These are phyloP conservation scores for Eragrostis curvula DNA, from an alignment of 176 grass and related monocot genomes.

Conservation along the genomic window DNA sequence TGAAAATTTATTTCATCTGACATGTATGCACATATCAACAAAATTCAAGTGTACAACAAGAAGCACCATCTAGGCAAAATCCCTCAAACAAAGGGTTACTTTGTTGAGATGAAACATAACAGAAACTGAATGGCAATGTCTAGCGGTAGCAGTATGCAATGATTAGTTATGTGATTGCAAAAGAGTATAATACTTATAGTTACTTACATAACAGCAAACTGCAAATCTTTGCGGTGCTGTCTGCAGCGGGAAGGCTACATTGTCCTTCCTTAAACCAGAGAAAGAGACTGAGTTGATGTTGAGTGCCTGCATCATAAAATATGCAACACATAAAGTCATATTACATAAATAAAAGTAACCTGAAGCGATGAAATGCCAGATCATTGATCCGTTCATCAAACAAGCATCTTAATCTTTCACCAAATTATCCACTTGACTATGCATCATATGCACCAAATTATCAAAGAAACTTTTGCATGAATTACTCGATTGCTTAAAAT, in stretches of 20 bases:
- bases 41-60: not conserved
- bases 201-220: slow-evolving; percentile 56
- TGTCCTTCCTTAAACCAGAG: slow-evolving; percentile 52
- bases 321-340: not conserved
- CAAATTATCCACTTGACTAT: not conserved
- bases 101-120: not conserved
- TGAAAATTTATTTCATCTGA: not conserved
- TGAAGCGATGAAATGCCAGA: not conserved
- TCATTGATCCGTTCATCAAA: not conserved
- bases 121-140: not conserved
- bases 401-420: not conserved
- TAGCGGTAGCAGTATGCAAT: not conserved
- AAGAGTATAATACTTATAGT: slow-evolving; percentile 32
- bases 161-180: not conserved
- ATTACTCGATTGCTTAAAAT: not conserved
- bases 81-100: not conserved
- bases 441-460: not conserved
- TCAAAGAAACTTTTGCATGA: not conserved
- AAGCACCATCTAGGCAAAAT: not conserved
- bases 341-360: not conserved
- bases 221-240: slow-evolving; percentile 40
- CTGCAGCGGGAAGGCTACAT: slow-evolving; percentile 48
- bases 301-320: slow-evolving; percentile 44
- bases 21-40: not conserved
- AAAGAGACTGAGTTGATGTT: slow-evolving; percentile 44